Evolutionary conservation across 352 stramenopile species (phyloP), one percentile per base, ranked within the genome.

Genomic region (Globisporangium yorkense): DNA sequence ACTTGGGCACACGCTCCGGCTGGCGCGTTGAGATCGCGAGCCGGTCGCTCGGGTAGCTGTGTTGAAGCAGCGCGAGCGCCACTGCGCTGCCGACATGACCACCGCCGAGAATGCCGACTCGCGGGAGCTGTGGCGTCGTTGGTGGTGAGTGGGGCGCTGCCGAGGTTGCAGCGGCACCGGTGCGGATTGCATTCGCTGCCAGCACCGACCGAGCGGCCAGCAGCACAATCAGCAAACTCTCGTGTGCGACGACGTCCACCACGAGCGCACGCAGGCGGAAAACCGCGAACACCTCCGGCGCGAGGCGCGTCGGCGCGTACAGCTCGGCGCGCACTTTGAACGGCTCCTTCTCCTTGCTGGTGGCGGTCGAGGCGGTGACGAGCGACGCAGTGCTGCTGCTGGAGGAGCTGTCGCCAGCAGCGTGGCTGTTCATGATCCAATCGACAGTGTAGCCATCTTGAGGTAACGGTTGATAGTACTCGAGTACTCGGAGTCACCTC

Each of bases 21-120:
- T 88, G 75, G 7, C 80, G 75, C 15, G 77, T 88, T 1, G 77
- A 87, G 18, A 90, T 60, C 21, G 64, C 61, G 29, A 90, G 63
- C 0, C 55, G 41, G 0, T 72, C 50, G 1, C 65, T 41, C 15
- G 66, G 68, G 57, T 80, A 90, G 40, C 59, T 57, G 43, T 77
- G 63, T 0, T 48, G 58, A 9, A 90, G 61, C 29, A 90, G 57
- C 8, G 73, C 65, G 68, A 87, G 72, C 16, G 70, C 58, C 15
- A 88, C 59, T 2, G 77, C 66, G 20, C 65, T 72, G 41, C 77
- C 80, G 2, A 90, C 70, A 55, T 72, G 65, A 2, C 80, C 76
- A 1, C 74, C 77, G 16, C 80, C 80, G 6, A 88, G 50, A 47
- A 90, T 68, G 13, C 72, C 76, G 9, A 90, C 60, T 1, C 62